Conservation (phyloP, 2,329 filamentous ascomycete species). For the Trichoderma pleuroti region DNA sequence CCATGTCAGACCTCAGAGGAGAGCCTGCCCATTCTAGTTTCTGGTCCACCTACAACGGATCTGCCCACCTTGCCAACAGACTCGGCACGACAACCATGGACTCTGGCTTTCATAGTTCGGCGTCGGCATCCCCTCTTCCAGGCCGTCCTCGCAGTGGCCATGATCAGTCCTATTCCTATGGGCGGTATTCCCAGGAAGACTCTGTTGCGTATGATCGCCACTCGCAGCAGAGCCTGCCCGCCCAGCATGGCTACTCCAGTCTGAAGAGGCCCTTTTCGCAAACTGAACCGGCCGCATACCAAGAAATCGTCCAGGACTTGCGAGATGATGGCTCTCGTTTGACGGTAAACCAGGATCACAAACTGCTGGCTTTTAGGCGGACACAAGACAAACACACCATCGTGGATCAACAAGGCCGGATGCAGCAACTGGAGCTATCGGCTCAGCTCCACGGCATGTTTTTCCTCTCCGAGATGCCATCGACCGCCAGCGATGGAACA, state of each 20-base stretch:
- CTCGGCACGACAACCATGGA: slow-evolving; percentile 49
- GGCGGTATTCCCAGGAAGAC: slow-evolving; percentile 54
- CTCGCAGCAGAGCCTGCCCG: slow-evolving; percentile 44
- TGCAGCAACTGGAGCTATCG: slow-evolving; percentile 59
- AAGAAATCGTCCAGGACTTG: slow-evolving; percentile 59
- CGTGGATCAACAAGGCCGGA: slow-evolving; percentile 56
- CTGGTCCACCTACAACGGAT: slow-evolving; percentile 56
- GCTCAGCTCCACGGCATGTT: slow-evolving; percentile 87
- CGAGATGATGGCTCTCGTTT: slow-evolving; percentile 56
- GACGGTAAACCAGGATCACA: slow-evolving; percentile 58
- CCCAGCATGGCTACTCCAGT: slow-evolving; percentile 52
- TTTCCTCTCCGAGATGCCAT: slow-evolving; percentile 76
- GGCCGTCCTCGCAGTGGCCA: slow-evolving; percentile 50
- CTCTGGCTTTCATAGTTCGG: slow-evolving; percentile 44
- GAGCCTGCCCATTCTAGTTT: slow-evolving; percentile 55
- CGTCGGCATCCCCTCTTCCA: slow-evolving; percentile 46
- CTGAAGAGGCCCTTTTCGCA: slow-evolving; percentile 58
- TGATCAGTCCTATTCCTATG: slow-evolving; percentile 49
- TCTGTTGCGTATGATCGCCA: slow-evolving; percentile 53
- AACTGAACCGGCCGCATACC: slow-evolving; percentile 52
- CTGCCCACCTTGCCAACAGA: slow-evolving; percentile 52
- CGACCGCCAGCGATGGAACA: slow-evolving; percentile 55
- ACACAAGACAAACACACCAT: slow-evolving; percentile 58
- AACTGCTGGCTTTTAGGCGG: slow-evolving; percentile 56
- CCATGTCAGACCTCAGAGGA: slow-evolving; percentile 61